phyloP scores from a whole-genome alignment of 2,329 filamentous ascomycete genomes.

The Zopfia rhizophila region DNA sequence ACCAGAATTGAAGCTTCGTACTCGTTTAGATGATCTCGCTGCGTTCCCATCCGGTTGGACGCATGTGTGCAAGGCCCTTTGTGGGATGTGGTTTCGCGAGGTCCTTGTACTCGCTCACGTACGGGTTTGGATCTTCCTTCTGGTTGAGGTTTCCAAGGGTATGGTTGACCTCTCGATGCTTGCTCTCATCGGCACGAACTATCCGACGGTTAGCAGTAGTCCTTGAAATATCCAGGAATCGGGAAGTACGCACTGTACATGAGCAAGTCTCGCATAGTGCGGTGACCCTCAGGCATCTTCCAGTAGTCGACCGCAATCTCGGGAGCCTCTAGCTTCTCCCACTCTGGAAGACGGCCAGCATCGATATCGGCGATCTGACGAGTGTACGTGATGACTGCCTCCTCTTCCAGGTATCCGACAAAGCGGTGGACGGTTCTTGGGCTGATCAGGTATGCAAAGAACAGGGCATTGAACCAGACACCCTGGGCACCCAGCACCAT shows the following conservation, averaged over 20 bases:
- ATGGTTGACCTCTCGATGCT: conserved; percentile 93
- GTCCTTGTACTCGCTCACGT: conserved; percentile 83
- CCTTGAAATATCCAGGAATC: conserved; percentile 5
- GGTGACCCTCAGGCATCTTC: conserved; percentile 86
- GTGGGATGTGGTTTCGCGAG: conserved; percentile 72
- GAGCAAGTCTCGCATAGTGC: conserved; percentile 86
- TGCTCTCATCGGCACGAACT: conserved; percentile 52
- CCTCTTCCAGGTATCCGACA: conserved; percentile 96
- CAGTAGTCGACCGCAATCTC: conserved; percentile 93
- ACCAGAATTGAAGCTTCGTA: neutral
- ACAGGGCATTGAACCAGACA: conserved; percentile 95
- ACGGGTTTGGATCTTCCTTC: conserved; percentile 89
- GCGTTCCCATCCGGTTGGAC: conserved; percentile 82
- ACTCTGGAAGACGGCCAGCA: conserved; percentile 81
- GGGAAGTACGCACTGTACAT: conserved; percentile 80
- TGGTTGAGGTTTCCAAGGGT: conserved; percentile 90
- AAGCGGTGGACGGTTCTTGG: conserved; percentile 93
- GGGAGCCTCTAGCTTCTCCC: conserved; percentile 81
- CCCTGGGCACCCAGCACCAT: conserved; percentile 94
- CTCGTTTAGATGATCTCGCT: conserved; percentile 63
- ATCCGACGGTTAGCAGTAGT: conserved; percentile 8
- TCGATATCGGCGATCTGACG: conserved; percentile 89
- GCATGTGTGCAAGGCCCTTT: conserved; percentile 72
- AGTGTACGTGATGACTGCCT: conserved; percentile 95
- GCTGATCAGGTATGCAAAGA: conserved; percentile 86